Conservation (phyloP, 257 asterid species). For the Prunella vulgaris region DNA sequence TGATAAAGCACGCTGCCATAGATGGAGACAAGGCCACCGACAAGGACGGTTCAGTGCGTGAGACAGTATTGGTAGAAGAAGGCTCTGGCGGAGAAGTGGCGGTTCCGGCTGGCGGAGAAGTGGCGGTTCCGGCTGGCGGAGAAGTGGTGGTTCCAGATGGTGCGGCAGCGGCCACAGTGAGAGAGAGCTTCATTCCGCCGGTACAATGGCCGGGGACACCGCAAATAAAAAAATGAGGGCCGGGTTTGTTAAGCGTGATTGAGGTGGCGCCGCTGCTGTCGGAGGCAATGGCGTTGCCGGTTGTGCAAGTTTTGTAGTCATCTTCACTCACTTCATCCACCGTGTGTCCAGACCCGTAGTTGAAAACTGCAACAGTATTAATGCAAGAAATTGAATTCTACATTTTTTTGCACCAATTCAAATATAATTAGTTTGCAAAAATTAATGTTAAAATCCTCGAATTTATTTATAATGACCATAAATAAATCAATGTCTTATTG, state of each 20-base stretch:
- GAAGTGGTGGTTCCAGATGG: conserved; percentile 24
- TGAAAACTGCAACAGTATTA: conserved; percentile 72
- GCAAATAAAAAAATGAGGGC: conserved; percentile 53
- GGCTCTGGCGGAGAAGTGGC: not conserved
- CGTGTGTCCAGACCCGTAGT: conserved; percentile 57
- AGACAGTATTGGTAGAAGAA: not conserved
- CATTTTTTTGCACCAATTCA: too few species aligned
- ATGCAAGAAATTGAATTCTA: too few species aligned
- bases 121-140: conserved; percentile 24
- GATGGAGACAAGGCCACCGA: conserved; percentile 28
- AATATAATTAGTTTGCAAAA: too few species aligned
- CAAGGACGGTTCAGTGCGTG: conserved; percentile 27
- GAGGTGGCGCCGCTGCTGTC: conserved; percentile 81
- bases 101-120: conserved; percentile 12
- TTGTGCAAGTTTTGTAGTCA: conserved; percentile 58
- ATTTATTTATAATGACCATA: too few species aligned
- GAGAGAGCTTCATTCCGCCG: conserved; percentile 60
- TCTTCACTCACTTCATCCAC: conserved; percentile 64
- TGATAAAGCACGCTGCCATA: conserved; percentile 8
- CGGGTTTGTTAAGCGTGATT: conserved; percentile 51
- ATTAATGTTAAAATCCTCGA: too few species aligned
- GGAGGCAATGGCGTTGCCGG: conserved; percentile 52
- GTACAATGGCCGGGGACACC: conserved; percentile 54
- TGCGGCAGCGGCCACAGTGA: conserved; percentile 29
- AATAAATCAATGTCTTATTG: too few species aligned